Evolutionary conservation across 1,284 basidiomycete genomes (phyloP), one percentile per base, ranked within the genome.

Genomic region (Puccinia coronata): DNA sequence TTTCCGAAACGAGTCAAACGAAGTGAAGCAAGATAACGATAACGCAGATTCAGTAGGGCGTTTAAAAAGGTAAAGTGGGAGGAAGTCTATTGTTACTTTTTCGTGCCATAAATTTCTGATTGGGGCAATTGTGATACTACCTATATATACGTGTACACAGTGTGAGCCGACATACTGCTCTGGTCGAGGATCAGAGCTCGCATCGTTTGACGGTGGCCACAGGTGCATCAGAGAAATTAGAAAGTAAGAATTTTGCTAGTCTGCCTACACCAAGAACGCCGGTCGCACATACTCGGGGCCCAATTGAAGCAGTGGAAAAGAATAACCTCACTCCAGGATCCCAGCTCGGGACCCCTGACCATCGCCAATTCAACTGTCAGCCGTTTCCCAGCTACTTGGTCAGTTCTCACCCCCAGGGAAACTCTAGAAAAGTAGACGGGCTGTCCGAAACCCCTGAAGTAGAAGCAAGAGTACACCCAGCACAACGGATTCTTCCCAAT

Each of bases 41-140:
- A n/a, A n/a, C n/a, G n/a, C n/a, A 39, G n/a, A 67, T 67, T 28
- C 25, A n/a, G 63, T 23, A 14, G 63, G 34, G 39, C 39, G 63
- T 28, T 28, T 67, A 39, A 67, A 67, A 67, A 67, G 3, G 63
- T 67, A 12, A 47, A 43, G 63, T 41, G 61, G 3, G n/a, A n/a
- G 1, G 34, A 59, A 59, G 11, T 34, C 12, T 16, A 11, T 25
- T 16, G 28, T 59, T 11, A 59, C 63, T 6, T 57, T 67, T n/a
- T 43, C n/a, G n/a, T 9, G 55, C n/a, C 8, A 9, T 14, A 57
- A 5, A 53, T 53, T 16, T 14, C 51, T 53, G 18, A 53, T 23
- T 53, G 12, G n/a, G n/a, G n/a, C n/a, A n/a, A n/a, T n/a, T n/a
- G n/a, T n/a, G n/a, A n/a, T n/a, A n/a, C n/a, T n/a, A n/a, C n/a